Evolutionary conservation across 352 stramenopile genomes (phyloP).

Genomic region (Phytophthora multivora): DNA sequence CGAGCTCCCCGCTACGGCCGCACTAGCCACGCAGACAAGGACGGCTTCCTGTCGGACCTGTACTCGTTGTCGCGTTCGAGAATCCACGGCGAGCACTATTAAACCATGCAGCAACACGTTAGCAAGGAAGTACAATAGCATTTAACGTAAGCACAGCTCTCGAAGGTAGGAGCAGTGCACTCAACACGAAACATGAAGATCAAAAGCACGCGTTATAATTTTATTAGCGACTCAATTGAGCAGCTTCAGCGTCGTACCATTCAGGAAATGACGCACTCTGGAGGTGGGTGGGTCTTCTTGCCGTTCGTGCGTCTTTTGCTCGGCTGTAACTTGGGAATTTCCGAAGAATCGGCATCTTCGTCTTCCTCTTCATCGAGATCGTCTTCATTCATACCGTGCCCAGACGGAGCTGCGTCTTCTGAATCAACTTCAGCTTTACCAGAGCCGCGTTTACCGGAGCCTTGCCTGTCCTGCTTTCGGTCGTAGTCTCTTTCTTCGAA

Average conservation of each 20-base stretch:
- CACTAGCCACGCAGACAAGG: conserved; percentile 43
- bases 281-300: conserved; percentile 54
- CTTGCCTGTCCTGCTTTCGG: conserved; percentile 3
- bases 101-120: conserved; percentile 22
- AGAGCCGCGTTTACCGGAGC: not conserved
- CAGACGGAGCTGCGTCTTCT: too few relatives aligned
- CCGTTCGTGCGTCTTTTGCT: conserved; percentile 74
- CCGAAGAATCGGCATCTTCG: conserved; percentile 3
- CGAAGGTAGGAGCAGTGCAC: conserved; percentile 26
- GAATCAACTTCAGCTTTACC: not conserved
- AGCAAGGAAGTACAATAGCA: conserved; percentile 36
- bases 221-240: not conserved
- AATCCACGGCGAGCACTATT: conserved; percentile 36
- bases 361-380: conserved; percentile 20
- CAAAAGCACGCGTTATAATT: conserved; percentile 2
- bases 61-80: conserved; percentile 44
- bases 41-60: conserved; percentile 46
- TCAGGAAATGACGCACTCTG: conserved; percentile 46
- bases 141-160: conserved; percentile 32
- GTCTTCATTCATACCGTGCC: conserved; percentile 6
- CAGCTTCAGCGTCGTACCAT: not conserved
- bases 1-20: conserved; percentile 38
- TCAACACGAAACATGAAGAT: conserved; percentile 30
- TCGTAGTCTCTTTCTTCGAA: conserved; percentile 11
- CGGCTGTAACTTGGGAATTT: conserved; percentile 14